Evolutionary conservation across 164 flowering plant genomes (phyloP).

Genomic region (Akebia trifoliata): DNA sequence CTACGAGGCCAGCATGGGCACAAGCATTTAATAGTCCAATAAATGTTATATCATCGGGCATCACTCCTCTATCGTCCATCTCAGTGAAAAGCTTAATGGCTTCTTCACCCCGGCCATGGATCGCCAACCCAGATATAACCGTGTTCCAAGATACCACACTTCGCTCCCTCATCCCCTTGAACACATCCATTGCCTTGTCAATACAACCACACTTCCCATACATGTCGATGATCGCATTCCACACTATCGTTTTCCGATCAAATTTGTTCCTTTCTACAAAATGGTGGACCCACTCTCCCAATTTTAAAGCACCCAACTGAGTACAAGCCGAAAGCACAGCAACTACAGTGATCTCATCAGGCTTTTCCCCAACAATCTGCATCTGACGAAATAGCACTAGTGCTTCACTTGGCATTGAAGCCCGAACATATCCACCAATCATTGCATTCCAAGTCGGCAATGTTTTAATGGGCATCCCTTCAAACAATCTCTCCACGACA

Average conservation of each 20-base stretch:
- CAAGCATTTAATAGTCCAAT: constrained; percentile 23
- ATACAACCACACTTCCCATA: constrained; percentile 26
- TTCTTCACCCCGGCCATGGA: constrained; percentile 22
- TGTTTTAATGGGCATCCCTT: constrained; percentile 20
- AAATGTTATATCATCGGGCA: constrained; percentile 28
- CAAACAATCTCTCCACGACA: constrained; percentile 16
- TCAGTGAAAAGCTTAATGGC: constrained; percentile 17
- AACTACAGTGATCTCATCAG: constrained; percentile 21
- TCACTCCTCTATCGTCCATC: constrained; percentile 16
- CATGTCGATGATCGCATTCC: constrained; percentile 27
- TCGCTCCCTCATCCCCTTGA: constrained; percentile 17
- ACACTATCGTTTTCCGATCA: constrained; percentile 12
- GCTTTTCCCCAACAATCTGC: constrained; percentile 22
- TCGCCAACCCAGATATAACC: constrained; percentile 24
- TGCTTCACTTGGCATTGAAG: constrained; percentile 25
- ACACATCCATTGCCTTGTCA: constrained; percentile 23
- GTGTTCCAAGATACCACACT: constrained; percentile 28
- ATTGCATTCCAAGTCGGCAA: constrained; percentile 28
- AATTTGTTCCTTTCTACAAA: constrained; percentile 15
- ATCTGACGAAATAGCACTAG: constrained; percentile 18
- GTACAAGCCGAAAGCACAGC: constrained; percentile 24
- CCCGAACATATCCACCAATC: constrained; percentile 18
- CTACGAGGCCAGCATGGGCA: constrained; percentile 21
- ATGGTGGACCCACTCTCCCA: constrained; percentile 24
- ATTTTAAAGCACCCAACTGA: constrained; percentile 24